Evolutionary conservation across 2,329 filamentous ascomycete species (phyloP), one percentile per base, ranked within the genome.

Genomic region (Pseudogymnoascus sp.): DNA sequence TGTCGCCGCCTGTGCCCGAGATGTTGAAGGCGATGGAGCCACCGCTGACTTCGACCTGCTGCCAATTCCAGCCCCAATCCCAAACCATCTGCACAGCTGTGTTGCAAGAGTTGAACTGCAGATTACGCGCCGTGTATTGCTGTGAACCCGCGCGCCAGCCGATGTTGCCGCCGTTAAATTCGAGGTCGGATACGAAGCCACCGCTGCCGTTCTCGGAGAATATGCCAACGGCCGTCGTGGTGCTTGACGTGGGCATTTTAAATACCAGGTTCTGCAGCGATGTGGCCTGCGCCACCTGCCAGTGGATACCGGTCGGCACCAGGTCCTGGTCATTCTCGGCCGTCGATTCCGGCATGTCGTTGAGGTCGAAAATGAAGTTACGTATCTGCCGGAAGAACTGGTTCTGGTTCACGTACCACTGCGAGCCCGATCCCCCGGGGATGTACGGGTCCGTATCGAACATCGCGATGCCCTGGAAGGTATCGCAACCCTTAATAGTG

Each of bases 401-500:
- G 67, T 84, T 86, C 76, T 86, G 90, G 83, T 85, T 89, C 78
- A 90, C 89, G 66, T 74, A 66, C 64, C 65, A 64, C 26, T 66
- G 46, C 65, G 72, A 59, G 19, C 82, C 82, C 10, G 77, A 65
- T 6, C 6, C 62, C 77, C 37, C 87, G 86, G 0, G 78, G 77
- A 37, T 83, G 74, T 97, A 97, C 0, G 91, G 91, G 71, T 98
- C 87, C 2, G 90, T 82, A 73, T 97, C 92, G 67, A 98, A 89
- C 59, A 98, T 84, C 40, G 89, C 92, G 79, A 96, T 93, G 61
- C 93, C 93, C 2, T 79, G 68, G 71, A 97, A 98, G 69, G 79
- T 78, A 35, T 86, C 72, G 0, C 84, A 75, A 2, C 89, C 89
- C 78, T 93, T 91, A 75, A 96, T 79, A 0, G 86, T 86, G 0